Evolutionary conservation across 768 basidiomycete genomes (phyloP), one percentile per base, ranked within the genome.

Genomic region (Candolleomyces eurysporus): DNA sequence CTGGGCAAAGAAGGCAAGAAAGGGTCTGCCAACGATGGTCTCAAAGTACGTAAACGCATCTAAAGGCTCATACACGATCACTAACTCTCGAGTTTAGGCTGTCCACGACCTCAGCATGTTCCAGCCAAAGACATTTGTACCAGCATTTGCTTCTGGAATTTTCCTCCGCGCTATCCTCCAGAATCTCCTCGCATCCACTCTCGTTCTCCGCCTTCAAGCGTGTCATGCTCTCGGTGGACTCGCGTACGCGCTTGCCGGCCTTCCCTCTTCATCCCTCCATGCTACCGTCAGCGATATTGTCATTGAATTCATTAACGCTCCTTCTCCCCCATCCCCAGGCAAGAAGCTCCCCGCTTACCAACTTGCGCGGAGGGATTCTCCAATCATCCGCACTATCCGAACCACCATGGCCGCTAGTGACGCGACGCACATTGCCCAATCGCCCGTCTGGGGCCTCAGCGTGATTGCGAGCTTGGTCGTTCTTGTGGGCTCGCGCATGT

Each of bases 1-100:
- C 82, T 94, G 14, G 92, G 92, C 5, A 91, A 91, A 69, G 92
- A 94, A 71, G 92, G 92, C 10, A 94, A 94, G 78, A 93, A 92
- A 67, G 92, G 92, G 0, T 85, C 92, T 4, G 82, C 80, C 1
- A 88, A 82, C 39, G 92, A 94, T 71, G 90, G 89, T 21, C 79
- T 92, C 50, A 91, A 87, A 82, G 92, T 88, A 69, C 65, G 73
- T 69, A 26, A 26, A 26, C 26, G 26, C 26, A 58, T 56, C 59
- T 53, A 48, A 46, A 42, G 39, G 26, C 63, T 58, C 63, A 52
- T 59, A 46, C 30, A 30, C 48, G 59, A 16, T 48, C 31, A 49
- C 57, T 52, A 32, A 22, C 4, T 14, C 42, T 59, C 22, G 36
- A 8, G 11, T 43, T 11, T 58, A 92, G 91, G 91, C 90, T 4